Evolutionary conservation across 2,329 filamentous ascomycete genomes (phyloP).

Genomic region (Sphaerulina populicola): DNA sequence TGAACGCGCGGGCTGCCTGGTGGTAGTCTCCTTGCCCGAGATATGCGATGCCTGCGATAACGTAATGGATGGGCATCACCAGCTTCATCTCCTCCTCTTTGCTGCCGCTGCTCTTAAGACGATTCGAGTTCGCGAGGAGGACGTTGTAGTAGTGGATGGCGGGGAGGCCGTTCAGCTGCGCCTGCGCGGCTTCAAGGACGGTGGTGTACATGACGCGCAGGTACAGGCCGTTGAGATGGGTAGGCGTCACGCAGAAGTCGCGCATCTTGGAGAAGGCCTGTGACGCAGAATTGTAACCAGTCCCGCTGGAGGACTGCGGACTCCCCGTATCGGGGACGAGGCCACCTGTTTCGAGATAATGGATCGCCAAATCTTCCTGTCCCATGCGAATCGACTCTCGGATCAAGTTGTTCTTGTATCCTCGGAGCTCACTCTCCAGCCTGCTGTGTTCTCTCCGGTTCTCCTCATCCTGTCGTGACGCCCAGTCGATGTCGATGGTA

Average conservation of each 20-base stretch:
- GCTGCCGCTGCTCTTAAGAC: constrained; percentile 36
- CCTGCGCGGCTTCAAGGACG: constrained; percentile 63
- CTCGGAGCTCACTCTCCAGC: constrained; percentile 77
- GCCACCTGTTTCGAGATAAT: constrained; percentile 68
- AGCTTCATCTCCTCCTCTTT: constrained; percentile 52
- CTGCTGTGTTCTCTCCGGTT: constrained; percentile 63
- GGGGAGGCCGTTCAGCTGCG: constrained; percentile 35
- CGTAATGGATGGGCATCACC: constrained; percentile 57
- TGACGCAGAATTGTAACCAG: constrained; percentile 58
- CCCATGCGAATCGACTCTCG: constrained; percentile 94
- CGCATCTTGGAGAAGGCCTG: constrained; percentile 82
- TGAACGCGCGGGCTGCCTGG: constrained; percentile 64
- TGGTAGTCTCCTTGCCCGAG: constrained; percentile 50
- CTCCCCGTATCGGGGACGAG: constrained; percentile 24
- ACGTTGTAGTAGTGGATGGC: constrained; percentile 43
- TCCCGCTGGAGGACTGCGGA: constrained; percentile 12
- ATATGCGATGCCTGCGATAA: constrained; percentile 53
- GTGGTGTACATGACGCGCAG: constrained; percentile 69
- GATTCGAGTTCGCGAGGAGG: constrained; percentile 51
- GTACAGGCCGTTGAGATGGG: constrained; percentile 75
- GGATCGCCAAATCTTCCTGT: constrained; percentile 80
- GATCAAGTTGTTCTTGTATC: constrained; percentile 93
- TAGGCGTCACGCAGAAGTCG: constrained; percentile 74
- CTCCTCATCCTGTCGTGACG: constrained; percentile 55
- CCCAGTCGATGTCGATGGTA: constrained; percentile 62